Evolutionary conservation across 2,329 filamentous ascomycete genomes (phyloP).

Genomic region (Coniella vitis): DNA sequence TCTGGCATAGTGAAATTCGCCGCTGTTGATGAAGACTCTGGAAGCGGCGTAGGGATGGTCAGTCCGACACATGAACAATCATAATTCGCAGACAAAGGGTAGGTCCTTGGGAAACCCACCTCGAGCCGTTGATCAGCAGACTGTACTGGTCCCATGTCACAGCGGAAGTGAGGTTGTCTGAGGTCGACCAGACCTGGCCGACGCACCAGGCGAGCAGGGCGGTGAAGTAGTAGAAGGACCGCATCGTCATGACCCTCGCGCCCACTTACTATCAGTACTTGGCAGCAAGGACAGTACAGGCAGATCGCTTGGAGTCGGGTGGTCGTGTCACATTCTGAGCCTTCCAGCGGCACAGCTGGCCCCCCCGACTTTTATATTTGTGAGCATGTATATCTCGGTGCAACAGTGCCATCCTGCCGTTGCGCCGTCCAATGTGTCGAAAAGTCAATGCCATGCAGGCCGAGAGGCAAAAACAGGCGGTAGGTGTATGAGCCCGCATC

Average conservation of each 20-base stretch:
- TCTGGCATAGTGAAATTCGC: conserved; percentile 47
- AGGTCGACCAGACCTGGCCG: conserved; percentile 25
- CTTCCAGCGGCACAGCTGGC: no score
- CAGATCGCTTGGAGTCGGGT: no score
- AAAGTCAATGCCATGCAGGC: no score
- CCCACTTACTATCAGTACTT: no score
- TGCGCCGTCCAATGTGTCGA: no score
- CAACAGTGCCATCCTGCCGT: no score
- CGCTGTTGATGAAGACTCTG: conserved; percentile 25
- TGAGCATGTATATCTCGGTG: no score
- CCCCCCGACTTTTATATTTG: no score
- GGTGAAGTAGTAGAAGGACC: conserved; percentile 8
- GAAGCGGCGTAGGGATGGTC: conserved; percentile 4
- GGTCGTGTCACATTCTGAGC: no score
- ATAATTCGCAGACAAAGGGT: conserved; percentile 1
- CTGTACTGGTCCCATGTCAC: conserved; percentile 48
- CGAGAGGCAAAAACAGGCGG: background rate
- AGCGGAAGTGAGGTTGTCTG: conserved; percentile 33
- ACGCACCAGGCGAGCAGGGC: conserved; percentile 9
- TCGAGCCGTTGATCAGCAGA: conserved; percentile 37
- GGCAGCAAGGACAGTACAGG: no score
- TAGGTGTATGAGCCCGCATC: background rate
- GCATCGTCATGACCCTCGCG: conserved; percentile 7
- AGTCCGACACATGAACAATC: background rate
- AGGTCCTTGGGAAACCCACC: conserved; percentile 35